phyloP scores from a whole-genome alignment of 495 filamentous ascomycete genomes.

The Xylaria palmicola region DNA sequence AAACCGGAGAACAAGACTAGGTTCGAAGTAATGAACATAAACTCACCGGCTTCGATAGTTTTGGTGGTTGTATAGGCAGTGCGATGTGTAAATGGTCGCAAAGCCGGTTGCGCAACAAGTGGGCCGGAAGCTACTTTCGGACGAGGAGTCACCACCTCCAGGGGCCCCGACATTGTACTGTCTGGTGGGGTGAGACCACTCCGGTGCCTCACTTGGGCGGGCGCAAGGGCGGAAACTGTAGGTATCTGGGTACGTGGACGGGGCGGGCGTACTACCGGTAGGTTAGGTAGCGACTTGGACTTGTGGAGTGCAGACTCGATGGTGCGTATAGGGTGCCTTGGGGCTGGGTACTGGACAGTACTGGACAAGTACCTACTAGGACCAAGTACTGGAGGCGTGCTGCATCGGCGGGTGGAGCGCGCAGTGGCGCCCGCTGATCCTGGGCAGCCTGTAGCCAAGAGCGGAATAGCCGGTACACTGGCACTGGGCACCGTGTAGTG shows the following conservation, averaged over 20 bases:
- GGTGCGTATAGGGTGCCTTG: not conserved
- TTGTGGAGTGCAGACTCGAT: not conserved
- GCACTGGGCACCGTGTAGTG: not conserved
- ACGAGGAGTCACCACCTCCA: slow-evolving; percentile 30
- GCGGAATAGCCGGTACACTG: not conserved
- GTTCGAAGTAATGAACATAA: slow-evolving; percentile 12
- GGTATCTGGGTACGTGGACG: no score
- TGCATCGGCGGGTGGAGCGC: not conserved
- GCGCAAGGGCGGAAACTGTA: no score
- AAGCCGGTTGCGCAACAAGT: slow-evolving; percentile 25
- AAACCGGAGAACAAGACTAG: not conserved
- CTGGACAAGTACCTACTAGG: no score
- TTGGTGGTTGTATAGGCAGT: slow-evolving; percentile 2
- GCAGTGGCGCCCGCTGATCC: not conserved
- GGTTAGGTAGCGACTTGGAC: not conserved
- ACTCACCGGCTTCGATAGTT: slow-evolving; percentile 15
- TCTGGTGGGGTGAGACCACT: not conserved
- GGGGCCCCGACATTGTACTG: slow-evolving; percentile 15
- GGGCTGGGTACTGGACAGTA: not conserved
- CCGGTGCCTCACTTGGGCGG: no score
- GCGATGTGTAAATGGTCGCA: not conserved
- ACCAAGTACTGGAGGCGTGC: not conserved
- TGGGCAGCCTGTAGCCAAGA: not conserved
- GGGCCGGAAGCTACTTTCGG: slow-evolving; percentile 25
- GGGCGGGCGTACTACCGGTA: not conserved